Base-by-base conservation (phyloP, 2,329 filamentous ascomycete species). In the Botrytis cinerea region DNA sequence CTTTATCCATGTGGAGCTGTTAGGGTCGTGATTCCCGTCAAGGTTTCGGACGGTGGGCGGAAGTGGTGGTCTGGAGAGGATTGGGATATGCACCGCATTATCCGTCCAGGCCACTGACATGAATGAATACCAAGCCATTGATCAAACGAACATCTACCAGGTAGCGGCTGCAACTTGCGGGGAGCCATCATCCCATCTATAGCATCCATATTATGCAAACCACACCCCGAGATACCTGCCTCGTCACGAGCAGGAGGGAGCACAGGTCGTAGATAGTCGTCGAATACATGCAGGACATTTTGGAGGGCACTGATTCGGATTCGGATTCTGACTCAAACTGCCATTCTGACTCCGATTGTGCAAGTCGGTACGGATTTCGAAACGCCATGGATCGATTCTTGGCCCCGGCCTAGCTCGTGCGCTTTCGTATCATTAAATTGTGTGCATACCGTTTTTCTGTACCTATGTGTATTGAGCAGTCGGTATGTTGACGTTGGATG, bases 381-480 rank as follows among this genome's bases (percentile, higher is more conserved):
- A 66, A 51, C 20, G 35, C 14, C 48, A 51, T 54, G 48, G 48
- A 54, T 54, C 48, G n/a, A 54, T n/a, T 22, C 9, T 46, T 46
- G 61, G 9, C 61, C 62, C 28, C 25, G 10, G 32, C 59, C 35
- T 10, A 16, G 48, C 48, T n/a, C n/a, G 25, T n/a, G 48, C 32
- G 20, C 38, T 61, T 38, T 35, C 20, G 20, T 35, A 22, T 35
- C 2, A 32, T 59, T 25, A 48, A 20, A 66, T 51, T 66, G 25
- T 51, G 16, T 66, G 63, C 63, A 66, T 66, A 51, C 63, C 63
- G 45, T 48, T 35, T 38, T 66, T 66, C 63, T 66, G 63, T 66
- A 51, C 63, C 63, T 66, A 16, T 25, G 28, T 48, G 63, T 22
- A 38, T n/a, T 38, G 63, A 66, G 38, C 38, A 38, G 63, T 35